Evolutionary conservation across 164 flowering plant species (phyloP).

Genomic region (Magnolia sinica): DNA sequence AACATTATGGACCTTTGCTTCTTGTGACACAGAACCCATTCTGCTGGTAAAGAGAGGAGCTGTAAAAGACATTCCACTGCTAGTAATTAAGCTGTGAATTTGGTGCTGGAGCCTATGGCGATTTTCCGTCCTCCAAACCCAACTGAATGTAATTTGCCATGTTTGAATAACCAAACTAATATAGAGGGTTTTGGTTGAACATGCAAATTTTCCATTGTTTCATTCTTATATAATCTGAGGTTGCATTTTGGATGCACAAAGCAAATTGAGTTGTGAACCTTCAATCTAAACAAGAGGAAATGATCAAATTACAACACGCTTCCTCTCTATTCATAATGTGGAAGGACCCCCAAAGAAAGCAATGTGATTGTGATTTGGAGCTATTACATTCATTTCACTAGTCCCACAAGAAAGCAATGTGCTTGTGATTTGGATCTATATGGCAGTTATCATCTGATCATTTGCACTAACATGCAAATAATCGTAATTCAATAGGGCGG

Average conservation of each 20-base stretch:
- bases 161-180: conserved; percentile 6
- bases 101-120: conserved; percentile 4
- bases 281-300: no score
- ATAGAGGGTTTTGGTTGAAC: conserved; percentile 8
- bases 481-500: no score
- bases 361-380: no score
- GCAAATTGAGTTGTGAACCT: no score
- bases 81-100: not conserved
- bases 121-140: conserved; percentile 11
- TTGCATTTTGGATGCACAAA: not conserved
- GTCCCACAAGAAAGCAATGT: no score
- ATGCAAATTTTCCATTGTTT: conserved; percentile 7
- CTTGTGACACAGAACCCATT: conserved; percentile 22
- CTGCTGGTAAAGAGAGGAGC: conserved; percentile 11
- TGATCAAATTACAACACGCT: no score
- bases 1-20: not conserved
- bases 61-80: not conserved
- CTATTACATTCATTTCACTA: no score
- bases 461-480: no score
- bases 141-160: conserved; percentile 13
- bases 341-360: no score
- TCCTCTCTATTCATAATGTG: no score
- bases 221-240: not conserved
- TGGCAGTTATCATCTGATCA: no score
- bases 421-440: no score